Percentiles rank a stretch among this genome's conserved stretches.
Conservation (phyloP, 1,284 basidiomycete genomes). For the Moesziomyces sp. region DNA sequence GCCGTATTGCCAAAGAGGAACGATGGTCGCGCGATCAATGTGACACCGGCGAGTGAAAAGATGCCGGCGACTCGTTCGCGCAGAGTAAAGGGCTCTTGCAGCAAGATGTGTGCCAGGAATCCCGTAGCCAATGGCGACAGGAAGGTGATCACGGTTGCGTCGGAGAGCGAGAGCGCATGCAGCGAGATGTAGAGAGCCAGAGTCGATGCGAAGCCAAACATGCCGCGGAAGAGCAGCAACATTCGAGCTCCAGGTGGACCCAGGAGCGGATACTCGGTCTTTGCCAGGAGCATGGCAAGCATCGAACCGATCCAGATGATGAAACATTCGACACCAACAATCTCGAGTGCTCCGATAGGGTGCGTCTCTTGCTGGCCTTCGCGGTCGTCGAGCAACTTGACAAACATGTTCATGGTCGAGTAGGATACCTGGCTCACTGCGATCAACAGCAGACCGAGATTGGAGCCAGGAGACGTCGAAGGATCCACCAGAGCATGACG, state of each 20-base stretch:
- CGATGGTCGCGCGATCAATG: constrained; percentile 71
- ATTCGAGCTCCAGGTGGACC: constrained; percentile 77
- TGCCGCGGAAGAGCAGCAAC: constrained; percentile 74
- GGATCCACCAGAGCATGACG: constrained; percentile 42
- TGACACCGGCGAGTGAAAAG: constrained; percentile 74
- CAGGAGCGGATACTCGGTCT: constrained; percentile 75
- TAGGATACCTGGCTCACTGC: constrained; percentile 51
- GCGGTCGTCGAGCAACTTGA: constrained; percentile 72
- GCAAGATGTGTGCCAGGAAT: constrained; percentile 75
- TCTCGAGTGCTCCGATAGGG: constrained; percentile 64
- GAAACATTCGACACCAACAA: constrained; percentile 72
- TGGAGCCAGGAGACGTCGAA: constrained; percentile 39
- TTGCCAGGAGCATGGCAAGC: constrained; percentile 63
- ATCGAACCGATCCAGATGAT: constrained; percentile 67
- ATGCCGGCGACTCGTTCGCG: constrained; percentile 77
- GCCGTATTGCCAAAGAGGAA: constrained; percentile 37
- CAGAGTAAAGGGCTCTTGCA: constrained; percentile 75
- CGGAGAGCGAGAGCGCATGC: constrained; percentile 77
- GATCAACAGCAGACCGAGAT: constrained; percentile 46
- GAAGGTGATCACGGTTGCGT: constrained; percentile 81
- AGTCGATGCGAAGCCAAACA: constrained; percentile 75
- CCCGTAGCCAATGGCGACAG: constrained; percentile 78
- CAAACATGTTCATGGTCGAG: constrained; percentile 72
- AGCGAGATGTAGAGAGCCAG: constrained; percentile 76
- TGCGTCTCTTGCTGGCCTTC: constrained; percentile 14